Percentiles rank a stretch among this genome's conserved stretches.
Conservation (phyloP, 208 protist genomes). For the Trypanosoma congolense region DNA sequence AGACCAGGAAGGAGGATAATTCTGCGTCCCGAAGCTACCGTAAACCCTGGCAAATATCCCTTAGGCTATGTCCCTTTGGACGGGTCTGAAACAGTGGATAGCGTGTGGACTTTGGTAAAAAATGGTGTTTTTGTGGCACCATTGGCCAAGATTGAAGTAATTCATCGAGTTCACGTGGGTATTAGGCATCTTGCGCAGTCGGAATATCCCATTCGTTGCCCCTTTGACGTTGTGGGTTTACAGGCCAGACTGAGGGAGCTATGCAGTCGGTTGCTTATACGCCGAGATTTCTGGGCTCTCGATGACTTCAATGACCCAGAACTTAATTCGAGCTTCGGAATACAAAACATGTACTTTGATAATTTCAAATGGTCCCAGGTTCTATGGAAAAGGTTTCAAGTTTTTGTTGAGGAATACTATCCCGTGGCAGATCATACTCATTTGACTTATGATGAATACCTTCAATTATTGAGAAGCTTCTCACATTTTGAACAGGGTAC, state of each 20-base stretch:
- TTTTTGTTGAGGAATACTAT: slow-evolving; percentile 83
- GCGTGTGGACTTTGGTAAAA: slow-evolving; percentile 72
- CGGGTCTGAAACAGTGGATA: slow-evolving; percentile 70
- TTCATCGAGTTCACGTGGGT: slow-evolving; percentile 64
- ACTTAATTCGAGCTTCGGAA: slow-evolving; percentile 80
- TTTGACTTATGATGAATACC: slow-evolving; percentile 69
- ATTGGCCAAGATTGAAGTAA: slow-evolving; percentile 60
- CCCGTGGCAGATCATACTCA: slow-evolving; percentile 79
- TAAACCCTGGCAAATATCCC: slow-evolving; percentile 39
- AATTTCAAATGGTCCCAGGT: slow-evolving; percentile 90
- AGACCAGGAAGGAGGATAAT: slow-evolving; percentile 12
- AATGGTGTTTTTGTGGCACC: slow-evolving; percentile 75
- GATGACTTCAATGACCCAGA: slow-evolving; percentile 88
- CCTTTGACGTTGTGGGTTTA: slow-evolving; percentile 44
- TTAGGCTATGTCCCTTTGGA: slow-evolving; percentile 78
- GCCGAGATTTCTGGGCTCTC: slow-evolving; percentile 80
- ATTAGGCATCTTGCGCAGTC: slow-evolving; percentile 39
- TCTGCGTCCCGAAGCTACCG: slow-evolving; percentile 27
- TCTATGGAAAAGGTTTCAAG: slow-evolving; percentile 80
- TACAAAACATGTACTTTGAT: slow-evolving; percentile 89
- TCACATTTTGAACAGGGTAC: slow-evolving; percentile 74
- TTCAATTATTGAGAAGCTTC: slow-evolving; percentile 74
- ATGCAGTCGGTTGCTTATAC: slow-evolving; percentile 60
- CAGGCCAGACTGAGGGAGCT: slow-evolving; percentile 52
- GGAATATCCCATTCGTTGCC: slow-evolving; percentile 56